Conservation (phyloP, 371 early-diverging fungal genomes). For the Mortierella sp. region DNA sequence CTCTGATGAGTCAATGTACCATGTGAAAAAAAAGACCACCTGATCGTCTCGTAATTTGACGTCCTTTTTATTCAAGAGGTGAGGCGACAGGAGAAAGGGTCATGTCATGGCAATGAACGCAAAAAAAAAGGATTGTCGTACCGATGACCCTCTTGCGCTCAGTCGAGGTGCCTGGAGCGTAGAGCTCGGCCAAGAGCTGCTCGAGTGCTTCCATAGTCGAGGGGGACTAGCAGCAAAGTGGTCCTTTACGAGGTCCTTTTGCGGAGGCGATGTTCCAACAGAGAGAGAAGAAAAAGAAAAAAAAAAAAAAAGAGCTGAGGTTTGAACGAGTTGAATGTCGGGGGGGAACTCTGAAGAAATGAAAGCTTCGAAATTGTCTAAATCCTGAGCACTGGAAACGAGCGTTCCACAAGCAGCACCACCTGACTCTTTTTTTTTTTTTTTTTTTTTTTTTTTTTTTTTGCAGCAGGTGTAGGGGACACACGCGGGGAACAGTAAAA, state of each 20-base stretch:
- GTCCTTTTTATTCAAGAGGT: neutral
- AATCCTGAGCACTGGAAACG: too few species aligned
- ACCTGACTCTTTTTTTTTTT: too few species aligned
- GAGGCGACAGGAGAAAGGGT: neutral
- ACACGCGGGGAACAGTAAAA: too few species aligned
- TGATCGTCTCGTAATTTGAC: too few species aligned
- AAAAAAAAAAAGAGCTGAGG: neutral
- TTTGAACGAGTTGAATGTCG: too few species aligned
- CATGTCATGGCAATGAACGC: neutral
- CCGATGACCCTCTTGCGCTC: conserved; percentile 48
- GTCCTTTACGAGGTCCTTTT: neutral
- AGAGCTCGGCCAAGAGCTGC: conserved; percentile 46
- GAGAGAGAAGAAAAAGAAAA: conserved; percentile 2
- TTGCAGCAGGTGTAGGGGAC: too few species aligned
- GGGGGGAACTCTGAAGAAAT: too few species aligned
- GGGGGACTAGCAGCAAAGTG: neutral
- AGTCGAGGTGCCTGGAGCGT: conserved; percentile 31
- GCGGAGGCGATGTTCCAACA: neutral
- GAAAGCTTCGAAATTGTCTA: too few species aligned
- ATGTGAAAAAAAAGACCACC: too few species aligned
- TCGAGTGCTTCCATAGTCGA: conserved; percentile 43
- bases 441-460: too few species aligned
- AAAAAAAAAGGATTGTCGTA: conserved; percentile 1
- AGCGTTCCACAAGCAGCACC: too few species aligned
- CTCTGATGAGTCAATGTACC: neutral